Percentiles rank a stretch among this genome's conserved stretches.
phyloP scores from a whole-genome alignment of 371 early-diverging fungal species.

The Zychaea mexicana region DNA sequence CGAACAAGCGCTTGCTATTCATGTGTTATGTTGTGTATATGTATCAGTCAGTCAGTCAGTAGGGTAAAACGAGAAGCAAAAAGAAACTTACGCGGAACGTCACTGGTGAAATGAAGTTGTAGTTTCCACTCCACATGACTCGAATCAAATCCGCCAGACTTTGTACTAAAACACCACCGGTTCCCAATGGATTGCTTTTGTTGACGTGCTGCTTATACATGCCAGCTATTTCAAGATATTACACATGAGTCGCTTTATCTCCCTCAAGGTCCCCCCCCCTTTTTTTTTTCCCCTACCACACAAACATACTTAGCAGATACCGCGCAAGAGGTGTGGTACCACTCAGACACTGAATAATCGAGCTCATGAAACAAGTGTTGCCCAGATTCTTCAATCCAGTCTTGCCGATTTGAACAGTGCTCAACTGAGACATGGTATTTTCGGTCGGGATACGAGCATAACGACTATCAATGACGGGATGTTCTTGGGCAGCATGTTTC shows the following conservation, averaged over 20 bases:
- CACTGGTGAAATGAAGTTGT: slow-evolving; percentile 59
- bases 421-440: slow-evolving; percentile 47
- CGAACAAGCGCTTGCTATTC: slow-evolving; percentile 54
- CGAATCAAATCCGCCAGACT: slow-evolving; percentile 71
- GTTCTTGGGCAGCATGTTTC: slow-evolving; percentile 2
- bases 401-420: slow-evolving; percentile 59
- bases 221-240: slow-evolving; percentile 48
- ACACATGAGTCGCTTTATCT: background rate
- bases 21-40: background rate
- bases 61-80: too few species aligned
- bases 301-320: slow-evolving; percentile 68
- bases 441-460: slow-evolving; percentile 24
- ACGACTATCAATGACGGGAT: slow-evolving; percentile 6
- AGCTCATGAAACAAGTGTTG: slow-evolving; percentile 99
- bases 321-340: slow-evolving; percentile 84
- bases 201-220: slow-evolving; percentile 75
- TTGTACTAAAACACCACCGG: slow-evolving; percentile 74
- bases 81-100: slow-evolving; percentile 49
- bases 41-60: background rate
- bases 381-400: slow-evolving; percentile 93
- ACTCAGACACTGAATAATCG: slow-evolving; percentile 91
- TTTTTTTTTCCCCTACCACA: background rate
- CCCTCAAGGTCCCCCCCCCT: background rate
- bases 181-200: slow-evolving; percentile 78
- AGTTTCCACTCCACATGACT: slow-evolving; percentile 70